These are phyloP conservation scores for Pyricularia sp. DNA, from an alignment of 2,329 filamentous ascomycete species.

Conservation along the genomic window DNA sequence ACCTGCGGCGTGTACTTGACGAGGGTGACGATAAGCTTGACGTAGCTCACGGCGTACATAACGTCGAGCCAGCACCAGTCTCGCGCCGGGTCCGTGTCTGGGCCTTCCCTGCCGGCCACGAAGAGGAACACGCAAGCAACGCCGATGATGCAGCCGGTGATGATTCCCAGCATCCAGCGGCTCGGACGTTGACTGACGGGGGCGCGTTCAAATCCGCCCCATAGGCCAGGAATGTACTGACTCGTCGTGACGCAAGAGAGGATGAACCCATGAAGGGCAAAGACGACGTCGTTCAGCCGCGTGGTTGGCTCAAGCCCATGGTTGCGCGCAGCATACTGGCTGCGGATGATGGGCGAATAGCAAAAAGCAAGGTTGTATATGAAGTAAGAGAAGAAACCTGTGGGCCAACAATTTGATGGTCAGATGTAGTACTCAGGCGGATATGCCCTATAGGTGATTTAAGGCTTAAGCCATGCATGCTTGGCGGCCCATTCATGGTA, in stretches of 20 bases:
- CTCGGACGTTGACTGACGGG: constrained; percentile 42
- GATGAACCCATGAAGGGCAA: constrained; percentile 68
- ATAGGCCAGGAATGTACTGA: constrained; percentile 57
- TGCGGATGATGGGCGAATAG: constrained; percentile 62
- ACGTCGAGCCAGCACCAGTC: constrained; percentile 52
- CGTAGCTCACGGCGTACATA: constrained; percentile 61
- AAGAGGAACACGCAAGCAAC: constrained; percentile 38
- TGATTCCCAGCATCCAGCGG: constrained; percentile 52
- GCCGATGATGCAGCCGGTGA: constrained; percentile 52
- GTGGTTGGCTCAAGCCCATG: constrained; percentile 67
- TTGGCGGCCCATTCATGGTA: neutral
- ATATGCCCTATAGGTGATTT: neutral
- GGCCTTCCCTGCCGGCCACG: constrained; percentile 25
- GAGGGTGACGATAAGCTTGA: constrained; percentile 78
- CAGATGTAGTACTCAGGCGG: neutral
- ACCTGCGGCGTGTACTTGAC: constrained; percentile 90
- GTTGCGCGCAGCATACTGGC: constrained; percentile 75
- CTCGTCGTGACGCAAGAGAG: constrained; percentile 61
- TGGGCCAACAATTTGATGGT: neutral
- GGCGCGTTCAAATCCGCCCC: constrained; percentile 52
- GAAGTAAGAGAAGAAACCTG: constrained; percentile 63
- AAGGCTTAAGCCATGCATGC: neutral
- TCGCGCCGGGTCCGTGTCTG: constrained; percentile 25
- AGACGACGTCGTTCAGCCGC: constrained; percentile 78
- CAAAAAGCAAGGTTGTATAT: constrained; percentile 64